These are phyloP conservation scores for Pythium monospermum DNA, from an alignment of 352 stramenopile genomes.

Conservation along the genomic window DNA sequence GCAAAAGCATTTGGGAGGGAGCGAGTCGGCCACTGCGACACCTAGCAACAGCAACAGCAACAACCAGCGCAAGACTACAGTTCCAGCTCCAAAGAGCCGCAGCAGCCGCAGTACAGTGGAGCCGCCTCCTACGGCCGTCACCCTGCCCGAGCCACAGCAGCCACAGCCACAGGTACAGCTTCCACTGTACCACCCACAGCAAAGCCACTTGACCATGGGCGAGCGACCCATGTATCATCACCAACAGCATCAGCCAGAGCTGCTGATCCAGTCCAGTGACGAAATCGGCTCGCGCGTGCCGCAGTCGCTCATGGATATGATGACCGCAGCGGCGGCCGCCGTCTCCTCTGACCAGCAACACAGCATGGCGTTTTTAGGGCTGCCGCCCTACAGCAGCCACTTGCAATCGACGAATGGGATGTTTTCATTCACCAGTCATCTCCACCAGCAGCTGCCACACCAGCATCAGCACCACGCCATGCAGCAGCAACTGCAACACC, in stretches of 20 bases:
- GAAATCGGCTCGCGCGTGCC: conserved; percentile 15
- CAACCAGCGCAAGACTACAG: too few species aligned
- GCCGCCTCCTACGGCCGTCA: background rate
- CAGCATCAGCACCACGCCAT: conserved; percentile 8
- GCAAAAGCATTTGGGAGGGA: conserved; percentile 25
- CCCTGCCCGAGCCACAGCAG: conserved; percentile 7
- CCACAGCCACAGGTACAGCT: conserved; percentile 6
- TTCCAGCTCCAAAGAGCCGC: background rate
- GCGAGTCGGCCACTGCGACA: too few species aligned
- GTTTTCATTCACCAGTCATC: too few species aligned
- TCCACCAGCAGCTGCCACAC: conserved; percentile 4
- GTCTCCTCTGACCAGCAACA: too few species aligned
- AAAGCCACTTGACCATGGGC: background rate
- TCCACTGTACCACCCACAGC: background rate
- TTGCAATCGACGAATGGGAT: too few species aligned
- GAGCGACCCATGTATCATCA: conserved; percentile 1
- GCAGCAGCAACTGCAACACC: conserved; percentile 1
- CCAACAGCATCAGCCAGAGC: conserved; percentile 2
- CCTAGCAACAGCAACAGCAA: too few species aligned
- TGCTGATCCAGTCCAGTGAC: conserved; percentile 13
- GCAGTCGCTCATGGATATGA: conserved; percentile 23
- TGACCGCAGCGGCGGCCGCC: conserved; percentile 10
- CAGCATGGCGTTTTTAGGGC: background rate
- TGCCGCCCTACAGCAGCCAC: too few species aligned
- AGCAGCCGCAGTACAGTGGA: background rate